Conservation (phyloP, 2,329 filamentous ascomycete genomes). For the Ciborinia camelliae region DNA sequence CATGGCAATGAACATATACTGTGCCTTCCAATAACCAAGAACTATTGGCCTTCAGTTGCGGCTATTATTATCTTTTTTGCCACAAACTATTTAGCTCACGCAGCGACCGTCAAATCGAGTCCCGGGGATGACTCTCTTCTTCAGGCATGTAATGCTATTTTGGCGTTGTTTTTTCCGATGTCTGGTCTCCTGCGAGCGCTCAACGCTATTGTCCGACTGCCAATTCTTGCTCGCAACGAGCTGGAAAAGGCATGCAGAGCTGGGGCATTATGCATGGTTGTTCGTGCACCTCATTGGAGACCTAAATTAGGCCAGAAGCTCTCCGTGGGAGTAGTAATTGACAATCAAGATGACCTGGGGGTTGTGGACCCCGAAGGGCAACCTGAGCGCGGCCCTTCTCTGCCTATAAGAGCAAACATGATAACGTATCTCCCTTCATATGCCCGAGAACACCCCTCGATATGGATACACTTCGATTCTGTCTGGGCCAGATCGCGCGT, state of each 20-base stretch:
- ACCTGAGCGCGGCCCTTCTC: background rate
- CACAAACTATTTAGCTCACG: conserved; percentile 34
- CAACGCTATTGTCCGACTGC: conserved; percentile 5
- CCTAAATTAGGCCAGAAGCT: conserved; percentile 15
- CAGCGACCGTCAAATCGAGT: conserved; percentile 25
- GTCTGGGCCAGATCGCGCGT: background rate
- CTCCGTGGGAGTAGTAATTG: background rate
- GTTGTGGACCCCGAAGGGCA: background rate
- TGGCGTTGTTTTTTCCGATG: conserved; percentile 24
- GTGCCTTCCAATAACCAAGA: background rate
- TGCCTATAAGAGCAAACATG: background rate
- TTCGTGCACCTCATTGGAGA: conserved; percentile 24
- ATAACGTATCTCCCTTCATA: conserved; percentile 8
- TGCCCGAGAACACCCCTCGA: background rate
- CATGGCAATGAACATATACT: background rate
- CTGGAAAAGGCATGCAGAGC: conserved; percentile 23
- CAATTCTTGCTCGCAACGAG: background rate
- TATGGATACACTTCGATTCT: conserved; percentile 3
- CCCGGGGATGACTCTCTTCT: conserved; percentile 25
- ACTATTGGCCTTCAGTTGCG: background rate
- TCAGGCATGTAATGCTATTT: background rate
- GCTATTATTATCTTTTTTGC: conserved; percentile 32
- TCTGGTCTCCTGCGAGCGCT: conserved; percentile 25
- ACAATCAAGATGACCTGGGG: background rate
- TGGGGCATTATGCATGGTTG: conserved; percentile 31